phyloP scores from a whole-genome alignment of 1,139 yeast species.

The Citeromyces hawaiiensis region DNA sequence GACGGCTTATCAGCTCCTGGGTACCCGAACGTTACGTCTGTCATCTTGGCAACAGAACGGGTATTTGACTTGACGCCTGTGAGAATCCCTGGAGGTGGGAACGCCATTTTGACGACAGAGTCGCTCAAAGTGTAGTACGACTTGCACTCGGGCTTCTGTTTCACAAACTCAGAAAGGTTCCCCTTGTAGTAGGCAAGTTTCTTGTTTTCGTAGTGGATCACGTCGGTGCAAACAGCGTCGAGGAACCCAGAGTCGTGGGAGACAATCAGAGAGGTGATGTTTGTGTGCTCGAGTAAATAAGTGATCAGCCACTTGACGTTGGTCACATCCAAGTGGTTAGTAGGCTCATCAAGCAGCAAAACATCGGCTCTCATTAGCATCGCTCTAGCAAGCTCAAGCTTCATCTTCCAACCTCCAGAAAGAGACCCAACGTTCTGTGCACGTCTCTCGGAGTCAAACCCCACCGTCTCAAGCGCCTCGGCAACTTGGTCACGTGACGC shows the following conservation, averaged over 20 bases:
- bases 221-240: constrained; percentile 92
- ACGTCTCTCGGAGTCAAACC: constrained; percentile 84
- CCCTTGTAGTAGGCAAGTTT: constrained; percentile 94
- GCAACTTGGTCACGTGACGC: constrained; percentile 56
- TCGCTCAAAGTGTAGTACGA: constrained; percentile 94
- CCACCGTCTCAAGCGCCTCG: constrained; percentile 67
- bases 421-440: constrained; percentile 85
- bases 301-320: constrained; percentile 93
- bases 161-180: constrained; percentile 84
- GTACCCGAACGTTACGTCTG: constrained; percentile 74
- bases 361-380: constrained; percentile 97
- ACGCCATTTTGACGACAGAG: constrained; percentile 88
- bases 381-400: constrained; percentile 94
- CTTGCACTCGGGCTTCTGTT: constrained; percentile 90
- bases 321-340: constrained; percentile 91
- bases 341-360: constrained; percentile 90
- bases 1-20: constrained; percentile 88
- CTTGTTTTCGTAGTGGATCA: constrained; percentile 92
- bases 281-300: constrained; percentile 65
- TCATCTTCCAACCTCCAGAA: constrained; percentile 99
- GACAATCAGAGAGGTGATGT: constrained; percentile 88
- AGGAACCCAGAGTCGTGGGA: constrained; percentile 97
- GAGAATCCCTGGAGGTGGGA: constrained; percentile 96
- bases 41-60: constrained; percentile 87
- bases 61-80: constrained; percentile 94